phyloP scores from a whole-genome alignment of 1,284 basidiomycete genomes.

The Amylostereum areolatum region DNA sequence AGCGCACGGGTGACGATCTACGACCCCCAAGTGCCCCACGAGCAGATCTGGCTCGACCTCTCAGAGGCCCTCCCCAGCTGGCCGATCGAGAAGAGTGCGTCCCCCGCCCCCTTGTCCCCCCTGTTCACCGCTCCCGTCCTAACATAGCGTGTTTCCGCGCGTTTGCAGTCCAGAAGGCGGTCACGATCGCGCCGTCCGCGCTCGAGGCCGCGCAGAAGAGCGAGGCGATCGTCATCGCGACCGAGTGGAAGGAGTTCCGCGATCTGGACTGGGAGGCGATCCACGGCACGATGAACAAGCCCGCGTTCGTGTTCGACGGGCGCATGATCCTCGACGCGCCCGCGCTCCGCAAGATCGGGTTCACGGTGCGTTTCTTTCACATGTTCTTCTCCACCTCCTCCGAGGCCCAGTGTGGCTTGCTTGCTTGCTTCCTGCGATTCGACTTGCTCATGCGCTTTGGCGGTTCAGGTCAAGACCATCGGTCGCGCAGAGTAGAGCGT shows the following conservation, averaged over 20 bases:
- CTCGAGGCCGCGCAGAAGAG: conserved; percentile 85
- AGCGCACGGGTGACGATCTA: conserved; percentile 84
- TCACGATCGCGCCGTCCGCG: conserved; percentile 73
- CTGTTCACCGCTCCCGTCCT: conserved; percentile 1
- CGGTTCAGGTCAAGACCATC: conserved; percentile 35
- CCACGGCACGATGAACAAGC: conserved; percentile 90
- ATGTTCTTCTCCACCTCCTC: not conserved
- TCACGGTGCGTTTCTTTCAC: conserved; percentile 60
- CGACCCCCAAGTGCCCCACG: conserved; percentile 80
- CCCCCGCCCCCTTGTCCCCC: not conserved
- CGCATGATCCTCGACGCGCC: conserved; percentile 80
- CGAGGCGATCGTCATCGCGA: conserved; percentile 90
- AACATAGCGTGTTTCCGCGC: not conserved
- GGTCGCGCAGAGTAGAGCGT: conserved; percentile 24
- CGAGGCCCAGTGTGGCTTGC: not conserved
- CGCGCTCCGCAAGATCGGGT: conserved; percentile 82
- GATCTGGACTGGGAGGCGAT: conserved; percentile 86
- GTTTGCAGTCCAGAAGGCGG: conserved; percentile 77
- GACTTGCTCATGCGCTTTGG: conserved; percentile 1
- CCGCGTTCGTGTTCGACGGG: conserved; percentile 94
- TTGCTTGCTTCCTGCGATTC: not conserved
- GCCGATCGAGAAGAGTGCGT: conserved; percentile 57
- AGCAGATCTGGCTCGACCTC: conserved; percentile 75
- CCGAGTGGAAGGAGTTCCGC: conserved; percentile 96
- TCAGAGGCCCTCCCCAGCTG: conserved; percentile 56